Evolutionary conservation across 83 land plant genomes (phyloP).

Genomic region (Picea abies): DNA sequence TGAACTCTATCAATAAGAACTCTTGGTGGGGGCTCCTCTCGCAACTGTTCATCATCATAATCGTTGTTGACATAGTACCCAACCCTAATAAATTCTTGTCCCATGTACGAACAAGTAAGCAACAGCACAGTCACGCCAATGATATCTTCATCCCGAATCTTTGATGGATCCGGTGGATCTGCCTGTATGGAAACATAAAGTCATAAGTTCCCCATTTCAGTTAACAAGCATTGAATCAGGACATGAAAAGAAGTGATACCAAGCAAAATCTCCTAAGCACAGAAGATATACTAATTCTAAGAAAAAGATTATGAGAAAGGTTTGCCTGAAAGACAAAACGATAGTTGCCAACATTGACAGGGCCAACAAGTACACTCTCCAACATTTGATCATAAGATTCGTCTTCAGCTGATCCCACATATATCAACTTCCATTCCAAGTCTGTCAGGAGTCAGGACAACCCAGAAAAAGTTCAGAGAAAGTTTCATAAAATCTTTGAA

Average conservation of each 20-base stretch:
- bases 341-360: constrained; percentile 84
- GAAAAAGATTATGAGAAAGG: neutral
- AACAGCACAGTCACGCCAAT: constrained; percentile 81
- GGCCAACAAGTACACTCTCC: constrained; percentile 91
- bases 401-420: constrained; percentile 91
- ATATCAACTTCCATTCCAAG: constrained; percentile 84
- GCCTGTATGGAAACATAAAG: constrained; percentile 41
- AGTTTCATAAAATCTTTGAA: neutral
- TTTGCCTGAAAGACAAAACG: constrained; percentile 75
- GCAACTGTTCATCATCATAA: constrained; percentile 74
- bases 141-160: constrained; percentile 81
- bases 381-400: constrained; percentile 82
- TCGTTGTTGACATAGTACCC: constrained; percentile 89
- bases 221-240: neutral
- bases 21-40: constrained; percentile 74
- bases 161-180: constrained; percentile 78
- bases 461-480: neutral
- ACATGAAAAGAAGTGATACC: neutral
- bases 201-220: neutral
- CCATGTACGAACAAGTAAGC: constrained; percentile 78
- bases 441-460: constrained; percentile 32
- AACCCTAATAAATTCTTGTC: constrained; percentile 80
- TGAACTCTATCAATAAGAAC: constrained; percentile 70
- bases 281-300: neutral
- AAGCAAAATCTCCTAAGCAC: neutral